Evolutionary conservation across 176 grass and related monocot genomes (phyloP).

Genomic region (Zoysia pacifica): DNA sequence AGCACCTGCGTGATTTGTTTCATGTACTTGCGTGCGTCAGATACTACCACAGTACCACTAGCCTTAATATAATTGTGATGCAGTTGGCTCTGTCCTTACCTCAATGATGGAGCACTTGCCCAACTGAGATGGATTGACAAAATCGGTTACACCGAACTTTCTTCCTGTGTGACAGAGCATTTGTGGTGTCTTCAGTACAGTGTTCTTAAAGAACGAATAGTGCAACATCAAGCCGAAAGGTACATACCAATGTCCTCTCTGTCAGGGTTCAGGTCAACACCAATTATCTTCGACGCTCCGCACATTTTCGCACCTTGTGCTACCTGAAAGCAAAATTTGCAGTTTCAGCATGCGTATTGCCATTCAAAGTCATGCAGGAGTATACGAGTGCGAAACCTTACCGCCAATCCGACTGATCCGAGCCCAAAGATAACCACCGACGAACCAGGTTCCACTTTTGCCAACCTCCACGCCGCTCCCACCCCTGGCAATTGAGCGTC

Average conservation of each 20-base stretch:
- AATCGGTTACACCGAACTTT: conserved; percentile 52
- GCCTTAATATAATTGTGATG: neutral
- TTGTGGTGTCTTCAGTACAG: neutral
- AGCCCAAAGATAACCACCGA: conserved; percentile 72
- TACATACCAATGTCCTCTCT: conserved; percentile 52
- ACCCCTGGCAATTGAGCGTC: conserved; percentile 47
- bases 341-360: neutral
- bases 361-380: neutral
- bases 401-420: conserved; percentile 68
- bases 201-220: neutral
- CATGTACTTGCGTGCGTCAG: too few relatives aligned
- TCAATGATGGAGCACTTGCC: conserved; percentile 42
- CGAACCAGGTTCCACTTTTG: conserved; percentile 53
- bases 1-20: conserved; percentile 46
- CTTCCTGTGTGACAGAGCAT: too few relatives aligned
- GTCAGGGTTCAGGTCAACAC: conserved; percentile 61
- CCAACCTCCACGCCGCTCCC: conserved; percentile 71
- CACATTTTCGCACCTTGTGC: conserved; percentile 63
- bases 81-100: neutral
- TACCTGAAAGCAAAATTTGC: conserved; percentile 38
- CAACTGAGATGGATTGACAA: conserved; percentile 53
- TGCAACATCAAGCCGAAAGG: neutral
- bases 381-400: conserved; percentile 13
- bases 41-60: neutral
- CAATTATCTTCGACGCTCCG: conserved; percentile 59